Base-by-base conservation (phyloP, 23 red algal genomes). In the Cyanidium caldarium region DNA sequence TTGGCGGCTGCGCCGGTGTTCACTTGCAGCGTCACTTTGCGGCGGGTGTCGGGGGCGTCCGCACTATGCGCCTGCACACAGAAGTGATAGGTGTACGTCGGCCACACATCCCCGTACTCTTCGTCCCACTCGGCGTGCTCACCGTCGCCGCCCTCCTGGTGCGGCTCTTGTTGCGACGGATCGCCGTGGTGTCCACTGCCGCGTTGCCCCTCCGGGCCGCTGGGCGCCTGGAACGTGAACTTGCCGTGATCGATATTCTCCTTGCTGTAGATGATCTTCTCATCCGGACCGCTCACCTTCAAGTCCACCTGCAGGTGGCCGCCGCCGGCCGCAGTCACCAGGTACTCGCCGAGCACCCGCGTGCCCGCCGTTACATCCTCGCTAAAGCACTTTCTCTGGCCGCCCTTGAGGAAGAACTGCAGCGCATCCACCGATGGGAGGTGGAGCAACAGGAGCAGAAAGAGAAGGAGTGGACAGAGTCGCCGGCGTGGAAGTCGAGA, bases 21-120 rank as follows among this genome's bases (percentile, higher is more conserved):
- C 0, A 78, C 57, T 17, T 78, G 42, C 2, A 78, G 56, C 40
- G 46, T 35, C 2, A 78, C 46, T 65, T 46, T 65, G 58, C 73
- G 58, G 34, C 40, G 45, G 17, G 45, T 67, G 16, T 68, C 65
- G 13, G 65, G 34, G 15, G 10, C 65, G 15, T 68, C 65, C 7
- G 30, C 65, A 16, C 31, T 40, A 37, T 15, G 31, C 34, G 26
- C 33, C 65, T 19, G 2, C 2, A 68, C 16, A 20, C 65, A 68
- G 19, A 68, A 40, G 16, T 40, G 65, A 26, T 68, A 68, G 34
- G 12, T 68, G 33, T 37, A 40, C 26, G 65, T 40, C 2, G 65
- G 34, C 65, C 65, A 68, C 16, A 68, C 34, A 16, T 68, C 65
- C 37, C 20, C 65, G 65, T 68, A 68, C 10, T 39, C n/a, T 15